These are phyloP conservation scores for Dactylellina drechsleri DNA, from an alignment of 2,329 filamentous ascomycete genomes.

Conservation along the genomic window DNA sequence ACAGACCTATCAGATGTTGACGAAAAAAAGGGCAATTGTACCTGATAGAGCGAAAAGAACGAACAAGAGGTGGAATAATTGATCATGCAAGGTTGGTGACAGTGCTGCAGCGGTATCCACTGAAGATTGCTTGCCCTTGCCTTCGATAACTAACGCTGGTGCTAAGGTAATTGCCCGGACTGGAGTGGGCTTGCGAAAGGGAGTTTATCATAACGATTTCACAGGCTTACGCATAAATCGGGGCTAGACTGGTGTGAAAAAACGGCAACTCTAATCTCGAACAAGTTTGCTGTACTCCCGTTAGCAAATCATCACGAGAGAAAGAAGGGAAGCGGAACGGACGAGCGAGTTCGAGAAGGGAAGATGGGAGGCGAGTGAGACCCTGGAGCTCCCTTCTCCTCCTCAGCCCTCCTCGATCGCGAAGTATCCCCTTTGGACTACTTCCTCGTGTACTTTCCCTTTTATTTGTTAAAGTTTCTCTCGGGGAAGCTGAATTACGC, in stretches of 20 bases:
- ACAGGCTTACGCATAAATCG: too few species aligned
- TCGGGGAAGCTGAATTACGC: conserved; percentile 10
- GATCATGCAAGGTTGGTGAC: not conserved
- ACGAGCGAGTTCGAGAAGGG: not conserved
- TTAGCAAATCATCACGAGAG: conserved; percentile 5
- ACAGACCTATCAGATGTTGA: conserved; percentile 17
- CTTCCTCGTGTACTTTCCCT: not conserved
- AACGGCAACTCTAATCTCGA: conserved; percentile 1
- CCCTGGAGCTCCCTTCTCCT: conserved; percentile 3
- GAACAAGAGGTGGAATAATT: not conserved
- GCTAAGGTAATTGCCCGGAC: too few species aligned
- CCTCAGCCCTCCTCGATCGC: not conserved
- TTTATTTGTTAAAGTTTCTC: not conserved
- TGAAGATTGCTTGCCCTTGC: not conserved
- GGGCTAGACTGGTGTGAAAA: not conserved
- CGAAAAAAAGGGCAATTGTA: too few species aligned
- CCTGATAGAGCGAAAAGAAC: not conserved
- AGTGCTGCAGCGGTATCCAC: not conserved
- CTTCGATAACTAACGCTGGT: not conserved
- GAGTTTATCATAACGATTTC: too few species aligned
- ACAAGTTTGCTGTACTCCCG: not conserved
- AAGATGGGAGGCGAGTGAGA: not conserved
- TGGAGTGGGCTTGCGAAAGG: too few species aligned
- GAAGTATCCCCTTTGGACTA: not conserved
- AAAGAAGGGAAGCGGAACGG: not conserved